Evolutionary conservation across 176 grass and related monocot species (phyloP).

Genomic region (Alloteropsis semialata): DNA sequence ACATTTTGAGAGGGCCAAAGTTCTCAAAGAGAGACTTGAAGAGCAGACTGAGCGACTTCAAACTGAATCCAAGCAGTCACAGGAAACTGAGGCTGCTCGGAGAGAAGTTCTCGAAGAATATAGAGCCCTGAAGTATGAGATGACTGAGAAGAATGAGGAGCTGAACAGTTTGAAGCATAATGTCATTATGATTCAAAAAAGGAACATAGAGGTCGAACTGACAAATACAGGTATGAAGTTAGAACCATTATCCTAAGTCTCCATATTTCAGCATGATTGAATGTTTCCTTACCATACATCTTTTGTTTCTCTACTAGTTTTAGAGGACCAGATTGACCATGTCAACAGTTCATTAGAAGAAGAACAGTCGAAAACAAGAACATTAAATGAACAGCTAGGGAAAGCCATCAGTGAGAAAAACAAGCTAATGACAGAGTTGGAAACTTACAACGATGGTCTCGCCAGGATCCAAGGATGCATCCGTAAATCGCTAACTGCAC

Average conservation of each 20-base stretch:
- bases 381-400: neutral
- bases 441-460: neutral
- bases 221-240: neutral
- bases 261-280: neutral
- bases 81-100: neutral
- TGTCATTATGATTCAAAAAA: neutral
- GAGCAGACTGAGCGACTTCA: neutral
- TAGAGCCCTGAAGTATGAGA: neutral
- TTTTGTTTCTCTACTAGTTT: neutral
- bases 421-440: neutral
- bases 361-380: neutral
- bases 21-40: neutral
- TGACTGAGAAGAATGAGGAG: neutral
- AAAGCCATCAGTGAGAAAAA: neutral
- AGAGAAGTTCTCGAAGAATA: neutral
- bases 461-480: conserved; percentile 8
- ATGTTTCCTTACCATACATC: neutral
- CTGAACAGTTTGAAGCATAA: neutral
- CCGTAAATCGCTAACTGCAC: neutral
- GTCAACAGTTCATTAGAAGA: neutral
- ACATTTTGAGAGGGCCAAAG: neutral
- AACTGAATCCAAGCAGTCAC: neutral
- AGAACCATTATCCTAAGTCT: neutral
- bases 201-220: neutral
- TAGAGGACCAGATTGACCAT: neutral